Evolutionary conservation across 2,329 filamentous ascomycete species (phyloP).

Genomic region (Colletotrichum orbiculare): DNA sequence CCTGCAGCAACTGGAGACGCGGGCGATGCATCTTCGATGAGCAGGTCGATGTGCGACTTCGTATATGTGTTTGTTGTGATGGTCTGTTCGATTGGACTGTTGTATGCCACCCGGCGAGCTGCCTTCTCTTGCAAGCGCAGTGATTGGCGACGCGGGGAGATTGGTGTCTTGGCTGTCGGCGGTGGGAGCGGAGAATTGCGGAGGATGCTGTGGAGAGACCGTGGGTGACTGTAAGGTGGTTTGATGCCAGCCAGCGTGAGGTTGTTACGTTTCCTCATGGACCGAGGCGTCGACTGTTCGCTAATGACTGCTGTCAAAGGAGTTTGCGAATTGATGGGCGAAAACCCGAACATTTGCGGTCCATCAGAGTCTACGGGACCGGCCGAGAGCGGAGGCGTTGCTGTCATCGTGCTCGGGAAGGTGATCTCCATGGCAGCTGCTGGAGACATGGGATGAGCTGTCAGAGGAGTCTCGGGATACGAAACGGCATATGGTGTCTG

Average conservation of each 20-base stretch:
- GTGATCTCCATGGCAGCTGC: constrained; percentile 55
- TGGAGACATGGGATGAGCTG: constrained; percentile 62
- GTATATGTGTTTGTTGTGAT: constrained; percentile 72
- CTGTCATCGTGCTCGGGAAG: constrained; percentile 68
- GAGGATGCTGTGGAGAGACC: constrained; percentile 71
- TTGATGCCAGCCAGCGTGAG: constrained; percentile 43
- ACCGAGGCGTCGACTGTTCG: constrained; percentile 43
- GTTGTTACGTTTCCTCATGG: constrained; percentile 51
- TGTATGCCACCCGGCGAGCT: constrained; percentile 68
- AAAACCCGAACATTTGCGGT: constrained; percentile 59
- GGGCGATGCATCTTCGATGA: constrained; percentile 67
- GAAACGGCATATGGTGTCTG: constrained; percentile 58
- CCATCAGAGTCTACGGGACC: constrained; percentile 58
- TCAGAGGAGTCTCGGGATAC: constrained; percentile 65
- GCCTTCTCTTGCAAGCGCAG: constrained; percentile 65
- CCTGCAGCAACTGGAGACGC: constrained; percentile 50
- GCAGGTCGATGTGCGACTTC: constrained; percentile 71
- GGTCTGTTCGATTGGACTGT: constrained; percentile 71
- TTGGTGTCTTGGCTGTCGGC: constrained; percentile 59
- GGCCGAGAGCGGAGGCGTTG: constrained; percentile 69
- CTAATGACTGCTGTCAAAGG: constrained; percentile 26
- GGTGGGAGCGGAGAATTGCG: constrained; percentile 73
- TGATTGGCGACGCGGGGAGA: constrained; percentile 65
- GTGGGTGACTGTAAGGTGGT: constrained; percentile 69
- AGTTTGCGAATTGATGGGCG: constrained; percentile 46